Percentiles rank a stretch among this genome's conserved stretches.
Conservation (phyloP, 352 stramenopile species). For the Globisporangium iwayamae region DNA sequence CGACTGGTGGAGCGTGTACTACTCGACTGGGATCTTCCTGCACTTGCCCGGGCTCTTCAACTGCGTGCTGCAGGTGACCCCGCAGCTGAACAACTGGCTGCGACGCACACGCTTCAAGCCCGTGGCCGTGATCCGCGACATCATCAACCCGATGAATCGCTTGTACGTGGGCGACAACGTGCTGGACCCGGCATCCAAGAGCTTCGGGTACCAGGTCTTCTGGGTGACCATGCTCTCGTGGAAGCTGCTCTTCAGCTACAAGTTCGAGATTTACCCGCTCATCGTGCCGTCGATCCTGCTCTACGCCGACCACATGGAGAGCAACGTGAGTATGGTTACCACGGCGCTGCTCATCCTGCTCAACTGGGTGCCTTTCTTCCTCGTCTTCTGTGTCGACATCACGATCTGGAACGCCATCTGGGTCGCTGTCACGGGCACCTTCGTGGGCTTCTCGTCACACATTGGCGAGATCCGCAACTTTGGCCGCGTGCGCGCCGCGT, state of each 20-base stretch:
- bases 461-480: constrained; percentile 97
- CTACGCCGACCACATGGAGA: constrained; percentile 95
- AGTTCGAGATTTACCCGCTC: constrained; percentile 96
- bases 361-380: constrained; percentile 96
- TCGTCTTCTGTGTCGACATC: constrained; percentile 98
- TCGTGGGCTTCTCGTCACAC: constrained; percentile 95
- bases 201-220: constrained; percentile 92
- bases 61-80: constrained; percentile 72
- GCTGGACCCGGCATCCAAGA: constrained; percentile 90
- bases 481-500: constrained; percentile 76
- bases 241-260: constrained; percentile 98
- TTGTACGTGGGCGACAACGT: constrained; percentile 96
- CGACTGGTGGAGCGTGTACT: constrained; percentile 68
- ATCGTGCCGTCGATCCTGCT: constrained; percentile 94
- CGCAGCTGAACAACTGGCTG: constrained; percentile 80
- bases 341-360: constrained; percentile 91
- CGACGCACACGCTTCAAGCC: constrained; percentile 62
- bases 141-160: constrained; percentile 95
- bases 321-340: constrained; percentile 77
- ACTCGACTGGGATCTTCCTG: constrained; percentile 41
- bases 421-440: constrained; percentile 95
- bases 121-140: constrained; percentile 64
- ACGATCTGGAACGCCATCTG: constrained; percentile 98
- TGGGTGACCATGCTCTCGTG: constrained; percentile 93
- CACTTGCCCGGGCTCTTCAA: constrained; percentile 74